Evolutionary conservation across 768 basidiomycete genomes (phyloP), one percentile per base, ranked within the genome.

Genomic region (Leccinum pellstonianum): DNA sequence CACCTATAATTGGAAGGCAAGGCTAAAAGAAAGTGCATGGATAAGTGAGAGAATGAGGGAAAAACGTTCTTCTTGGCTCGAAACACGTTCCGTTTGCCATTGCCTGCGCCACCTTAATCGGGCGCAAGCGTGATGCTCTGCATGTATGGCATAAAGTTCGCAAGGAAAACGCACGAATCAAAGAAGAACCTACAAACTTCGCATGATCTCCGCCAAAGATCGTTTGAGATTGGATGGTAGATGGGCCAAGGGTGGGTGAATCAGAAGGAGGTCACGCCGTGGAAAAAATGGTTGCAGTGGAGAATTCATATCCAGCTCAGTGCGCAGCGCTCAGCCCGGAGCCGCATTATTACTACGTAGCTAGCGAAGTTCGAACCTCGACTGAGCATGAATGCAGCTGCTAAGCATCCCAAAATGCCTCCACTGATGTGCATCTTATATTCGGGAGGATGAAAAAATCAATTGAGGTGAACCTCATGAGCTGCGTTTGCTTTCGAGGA

Each of bases 161-260:
- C 41, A 43, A 19, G 41, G 41, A 43, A 43, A n/a, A n/a, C 41
- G 17, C 41, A 43, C n/a, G 41, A 37, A 37, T 15, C 35, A 37
- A 37, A 14, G 35, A 33, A 37, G 35, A 37, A 37, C 11, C 29
- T 37, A 52, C 15, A 27, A 35, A 14, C 11, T 59, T 59, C 52
- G 58, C 63, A n/a, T 41, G 59, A 54, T 53, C 54, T 10, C 6
- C 31, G 31, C 55, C 17, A 33, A 29, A 4, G n/a, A 37, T 52
- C 46, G 53, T 37, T 52, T 54, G 46, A 15, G 19, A 52, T 19
- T 5, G 10, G 46, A 21, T 64, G 57, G 60, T 29, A 41, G 29
- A 7, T 46, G 31, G 31, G 60, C 64, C 64, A 65, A 55, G 37
- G 11, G 14, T 14, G 12, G 49, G 41, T 25, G 8, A 38, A 47